Evolutionary conservation across 495 filamentous ascomycete genomes (phyloP).

Genomic region (Hyphodiscus hymeniophilus): DNA sequence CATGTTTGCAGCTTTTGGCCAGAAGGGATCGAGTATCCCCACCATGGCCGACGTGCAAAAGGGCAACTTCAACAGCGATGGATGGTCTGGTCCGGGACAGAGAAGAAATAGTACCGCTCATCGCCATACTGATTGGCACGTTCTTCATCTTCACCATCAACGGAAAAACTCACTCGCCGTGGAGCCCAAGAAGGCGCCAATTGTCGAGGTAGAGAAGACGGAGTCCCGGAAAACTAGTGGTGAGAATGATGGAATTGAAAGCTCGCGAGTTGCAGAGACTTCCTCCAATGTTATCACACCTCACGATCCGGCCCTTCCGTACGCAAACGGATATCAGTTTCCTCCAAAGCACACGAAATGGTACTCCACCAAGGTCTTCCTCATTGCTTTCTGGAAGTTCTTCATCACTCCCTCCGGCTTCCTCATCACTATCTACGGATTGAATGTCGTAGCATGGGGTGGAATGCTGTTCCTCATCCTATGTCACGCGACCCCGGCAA

Average conservation of each 20-base stretch:
- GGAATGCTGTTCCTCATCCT: conserved; percentile 88
- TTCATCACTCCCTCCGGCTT: conserved; percentile 65
- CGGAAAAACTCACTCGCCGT: conserved; percentile 5
- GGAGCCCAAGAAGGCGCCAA: conserved; percentile 1
- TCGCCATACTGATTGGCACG: conserved; percentile 7
- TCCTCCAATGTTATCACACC: conserved; percentile 1
- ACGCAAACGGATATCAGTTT: conserved; percentile 58
- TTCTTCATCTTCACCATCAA: not conserved
- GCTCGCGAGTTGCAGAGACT: not conserved
- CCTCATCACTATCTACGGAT: conserved; percentile 66
- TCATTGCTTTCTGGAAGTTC: conserved; percentile 44
- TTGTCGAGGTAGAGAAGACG: conserved; percentile 3
- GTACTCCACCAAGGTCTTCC: conserved; percentile 40
- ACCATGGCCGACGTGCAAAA: conserved; percentile 13
- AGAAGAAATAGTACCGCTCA: conserved; percentile 15
- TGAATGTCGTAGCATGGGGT: conserved; percentile 81
- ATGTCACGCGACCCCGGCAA: conserved; percentile 58
- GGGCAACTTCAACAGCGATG: conserved; percentile 15
- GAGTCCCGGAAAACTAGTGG: not conserved
- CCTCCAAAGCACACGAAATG: conserved; percentile 56
- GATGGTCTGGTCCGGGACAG: conserved; percentile 19
- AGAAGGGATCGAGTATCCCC: conserved; percentile 24
- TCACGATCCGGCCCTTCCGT: conserved; percentile 12
- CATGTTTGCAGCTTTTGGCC: conserved; percentile 45
- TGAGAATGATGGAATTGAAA: not conserved